Conservation (phyloP, 331 rosid species). For the Saraca asoca region DNA sequence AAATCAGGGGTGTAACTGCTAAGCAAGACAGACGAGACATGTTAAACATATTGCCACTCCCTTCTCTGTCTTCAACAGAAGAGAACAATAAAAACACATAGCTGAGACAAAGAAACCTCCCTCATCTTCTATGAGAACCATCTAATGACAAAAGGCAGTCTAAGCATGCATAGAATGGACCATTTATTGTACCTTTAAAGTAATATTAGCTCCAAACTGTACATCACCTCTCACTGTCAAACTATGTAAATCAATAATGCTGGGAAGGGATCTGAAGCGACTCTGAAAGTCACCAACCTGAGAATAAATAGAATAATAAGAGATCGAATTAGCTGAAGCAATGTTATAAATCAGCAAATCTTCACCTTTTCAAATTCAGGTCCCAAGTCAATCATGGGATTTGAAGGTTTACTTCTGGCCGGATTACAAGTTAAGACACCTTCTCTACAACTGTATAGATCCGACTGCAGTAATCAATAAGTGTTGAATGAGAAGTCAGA, state of each 20-base stretch:
- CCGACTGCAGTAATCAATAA: slow-evolving; percentile 59
- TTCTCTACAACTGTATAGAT: slow-evolving; percentile 49
- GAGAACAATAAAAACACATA: no score
- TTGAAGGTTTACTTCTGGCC: slow-evolving; percentile 56
- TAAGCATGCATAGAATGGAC: slow-evolving; percentile 16
- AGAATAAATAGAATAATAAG: slow-evolving; percentile 28
- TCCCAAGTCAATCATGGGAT: slow-evolving; percentile 72
- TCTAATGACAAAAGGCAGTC: slow-evolving; percentile 1
- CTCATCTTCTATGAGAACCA: not conserved
- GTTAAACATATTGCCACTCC: not conserved
- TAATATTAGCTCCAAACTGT: slow-evolving; percentile 66
- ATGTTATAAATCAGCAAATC: slow-evolving; percentile 24
- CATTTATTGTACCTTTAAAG: slow-evolving; percentile 55
- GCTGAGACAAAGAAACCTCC: not conserved
- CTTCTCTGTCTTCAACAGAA: not conserved
- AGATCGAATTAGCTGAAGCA: slow-evolving; percentile 3
- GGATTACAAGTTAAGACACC: slow-evolving; percentile 63
- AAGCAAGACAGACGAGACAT: not conserved
- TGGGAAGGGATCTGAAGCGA: slow-evolving; percentile 71
- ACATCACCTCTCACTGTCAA: slow-evolving; percentile 73
- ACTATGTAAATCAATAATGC: slow-evolving; percentile 59
- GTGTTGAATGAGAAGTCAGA: slow-evolving; percentile 17
- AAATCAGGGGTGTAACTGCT: not conserved
- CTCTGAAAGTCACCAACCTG: slow-evolving; percentile 62
- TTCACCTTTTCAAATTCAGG: slow-evolving; percentile 74